Evolutionary conservation across 495 filamentous ascomycete genomes (phyloP), one percentile per base, ranked within the genome.

Genomic region (Pseudoneurospora amorphoporcata): DNA sequence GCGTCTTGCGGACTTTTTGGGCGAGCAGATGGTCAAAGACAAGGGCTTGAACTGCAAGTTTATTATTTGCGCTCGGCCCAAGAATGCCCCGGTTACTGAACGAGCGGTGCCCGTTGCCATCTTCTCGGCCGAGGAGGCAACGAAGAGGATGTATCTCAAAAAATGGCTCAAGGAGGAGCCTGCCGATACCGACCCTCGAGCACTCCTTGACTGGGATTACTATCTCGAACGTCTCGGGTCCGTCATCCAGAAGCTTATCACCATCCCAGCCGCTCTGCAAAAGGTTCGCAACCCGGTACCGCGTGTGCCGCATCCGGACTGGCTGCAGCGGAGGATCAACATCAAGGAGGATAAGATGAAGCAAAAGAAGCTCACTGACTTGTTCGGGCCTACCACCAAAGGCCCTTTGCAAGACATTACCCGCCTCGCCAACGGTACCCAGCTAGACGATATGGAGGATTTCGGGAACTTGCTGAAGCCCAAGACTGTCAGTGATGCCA

Each of bases 1-100:
- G 77, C 92, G 95, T 68, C 82, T 99, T 19, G 95, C 95, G 38
- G 96, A 98, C 76, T 99, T 99, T 79, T 81, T 99, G 68, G 95
- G 95, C 16, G 94, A 97, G 80, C 94, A 97, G 78, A 99, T 99
- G 95, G 88, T 97, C 75, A 99, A 99, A 77, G 95, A 99, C 80
- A 98, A 98, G 80, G 95, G 95, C 17, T 82, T 99, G 75, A 98
- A 98, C 81, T 99, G 95, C 90, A 98, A 98, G 81, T 99, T 97
- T 81, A 97, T 99, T 81, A 98, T 99, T 75, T 96, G 94, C 47
- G 87, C 93, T 8, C 90, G 86, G 74, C 95, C 95, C 32, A 92
- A 89, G 77, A 91, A 90, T 78, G 94, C 95, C 0, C 94, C 95
- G 29, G 94, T 99, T 73, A 98, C 95, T 0, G 95, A 98, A 76